Evolutionary conservation across 208 protist genomes (phyloP).

Genomic region (Crithidia fasciculata): DNA sequence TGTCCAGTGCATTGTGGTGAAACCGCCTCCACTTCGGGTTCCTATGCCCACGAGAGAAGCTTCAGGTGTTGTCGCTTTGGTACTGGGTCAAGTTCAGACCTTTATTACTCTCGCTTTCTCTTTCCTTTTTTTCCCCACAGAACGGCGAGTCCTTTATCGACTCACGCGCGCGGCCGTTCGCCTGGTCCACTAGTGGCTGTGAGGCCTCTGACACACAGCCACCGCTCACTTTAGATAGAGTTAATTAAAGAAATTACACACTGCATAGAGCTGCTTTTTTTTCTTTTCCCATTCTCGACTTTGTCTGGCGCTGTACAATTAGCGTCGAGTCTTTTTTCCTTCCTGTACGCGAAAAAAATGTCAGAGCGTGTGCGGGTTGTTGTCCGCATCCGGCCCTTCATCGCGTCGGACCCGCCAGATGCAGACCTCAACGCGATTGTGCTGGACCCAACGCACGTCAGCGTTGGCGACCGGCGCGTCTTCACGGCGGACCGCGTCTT

Average conservation of each 20-base stretch:
- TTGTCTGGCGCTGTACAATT: background rate
- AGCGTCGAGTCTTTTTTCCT: background rate
- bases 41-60: too few relatives aligned
- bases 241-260: too few relatives aligned
- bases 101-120: slow-evolving; percentile 2
- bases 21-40: too few relatives aligned
- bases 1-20: too few relatives aligned
- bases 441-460: slow-evolving; percentile 70
- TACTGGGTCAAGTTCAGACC: background rate
- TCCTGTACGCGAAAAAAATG: slow-evolving; percentile 16
- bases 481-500: slow-evolving; percentile 93
- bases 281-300: background rate
- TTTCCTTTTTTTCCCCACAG: slow-evolving; percentile 19
- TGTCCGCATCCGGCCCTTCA: slow-evolving; percentile 84
- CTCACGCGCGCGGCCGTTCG: too few relatives aligned
- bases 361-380: slow-evolving; percentile 81
- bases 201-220: too few relatives aligned
- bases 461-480: slow-evolving; percentile 70
- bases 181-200: too few relatives aligned
- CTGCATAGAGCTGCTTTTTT: background rate
- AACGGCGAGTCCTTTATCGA: too few relatives aligned
- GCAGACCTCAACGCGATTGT: slow-evolving; percentile 44
- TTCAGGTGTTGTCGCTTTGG: too few relatives aligned
- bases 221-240: too few relatives aligned
- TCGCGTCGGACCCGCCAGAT: slow-evolving; percentile 49